Evolutionary conservation across 129 eudicot genomes (phyloP).

Genomic region (Flaveria brownii): DNA sequence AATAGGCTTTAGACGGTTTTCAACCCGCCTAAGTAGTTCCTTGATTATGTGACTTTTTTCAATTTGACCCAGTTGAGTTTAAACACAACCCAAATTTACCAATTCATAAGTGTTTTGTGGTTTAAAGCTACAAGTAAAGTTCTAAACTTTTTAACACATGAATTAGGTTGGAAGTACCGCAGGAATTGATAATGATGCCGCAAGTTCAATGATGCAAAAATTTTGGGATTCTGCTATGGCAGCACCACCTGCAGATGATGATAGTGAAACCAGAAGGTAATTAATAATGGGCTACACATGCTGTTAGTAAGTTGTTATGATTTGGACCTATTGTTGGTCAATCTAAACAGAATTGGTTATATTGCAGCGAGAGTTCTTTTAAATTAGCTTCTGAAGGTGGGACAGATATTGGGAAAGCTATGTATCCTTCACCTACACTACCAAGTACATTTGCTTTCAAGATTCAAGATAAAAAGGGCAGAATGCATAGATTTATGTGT

Average conservation of each 20-base stretch:
- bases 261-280: slow-evolving; percentile 76
- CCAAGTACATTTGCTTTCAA: slow-evolving; percentile 71
- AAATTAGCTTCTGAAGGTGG: slow-evolving; percentile 74
- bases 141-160: not conserved
- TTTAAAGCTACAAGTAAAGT: slow-evolving; percentile 5
- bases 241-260: slow-evolving; percentile 72
- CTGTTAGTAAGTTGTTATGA: not conserved
- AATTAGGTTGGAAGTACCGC: slow-evolving; percentile 77
- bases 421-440: slow-evolving; percentile 54
- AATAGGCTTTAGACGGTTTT: not conserved
- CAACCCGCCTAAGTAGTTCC: not conserved
- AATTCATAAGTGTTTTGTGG: not conserved
- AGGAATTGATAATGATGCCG: slow-evolving; percentile 72
- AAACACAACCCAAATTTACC: not conserved
- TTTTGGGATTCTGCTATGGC: slow-evolving; percentile 99
- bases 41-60: not conserved
- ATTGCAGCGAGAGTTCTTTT: slow-evolving; percentile 73
- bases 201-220: slow-evolving; percentile 84
- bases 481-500: slow-evolving; percentile 88
- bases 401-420: slow-evolving; percentile 58
- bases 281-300: slow-evolving; percentile 8
- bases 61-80: not conserved
- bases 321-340: slow-evolving; percentile 15
- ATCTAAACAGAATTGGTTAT: slow-evolving; percentile 14
- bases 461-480: slow-evolving; percentile 81